A percentile compares a stretch with the other conserved stretches of the same genome.
Conservation (phyloP, 2,329 filamentous ascomycete species). For the Microdochium nivale region DNA sequence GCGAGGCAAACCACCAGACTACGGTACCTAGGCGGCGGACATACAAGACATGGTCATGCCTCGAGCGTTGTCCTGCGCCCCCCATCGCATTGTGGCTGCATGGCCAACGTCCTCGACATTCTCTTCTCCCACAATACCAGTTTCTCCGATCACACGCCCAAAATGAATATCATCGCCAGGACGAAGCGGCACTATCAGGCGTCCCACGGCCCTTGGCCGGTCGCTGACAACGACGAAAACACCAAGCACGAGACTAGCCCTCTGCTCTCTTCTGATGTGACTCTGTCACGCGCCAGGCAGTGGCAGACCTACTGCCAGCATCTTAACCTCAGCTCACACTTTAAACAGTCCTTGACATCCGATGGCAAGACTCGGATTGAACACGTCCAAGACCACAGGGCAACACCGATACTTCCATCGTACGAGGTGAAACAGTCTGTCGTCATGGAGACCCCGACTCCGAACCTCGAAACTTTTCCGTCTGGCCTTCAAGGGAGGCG, state of each 20-base stretch:
- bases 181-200: not conserved
- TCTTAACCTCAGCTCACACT: not conserved
- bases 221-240: not conserved
- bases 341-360: not conserved
- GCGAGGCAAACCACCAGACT: not conserved
- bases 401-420: not conserved
- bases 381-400: not conserved
- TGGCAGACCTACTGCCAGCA: not conserved
- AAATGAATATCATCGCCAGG: not conserved
- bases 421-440: not conserved
- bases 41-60: not conserved
- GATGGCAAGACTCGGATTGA: not conserved
- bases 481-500: slow-evolving; percentile 46
- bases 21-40: not conserved
- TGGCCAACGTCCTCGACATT: too few relatives aligned
- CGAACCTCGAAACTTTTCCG: slow-evolving; percentile 37
- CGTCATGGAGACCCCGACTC: slow-evolving; percentile 6
- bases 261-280: not conserved
- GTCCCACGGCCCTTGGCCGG: not conserved
- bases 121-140: not conserved
- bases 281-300: not conserved
- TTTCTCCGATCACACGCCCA: not conserved
- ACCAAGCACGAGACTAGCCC: not conserved
- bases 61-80: not conserved
- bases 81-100: not conserved